phyloP scores from a whole-genome alignment of 2,329 filamentous ascomycete genomes.

The Paecilomyces niveus region DNA sequence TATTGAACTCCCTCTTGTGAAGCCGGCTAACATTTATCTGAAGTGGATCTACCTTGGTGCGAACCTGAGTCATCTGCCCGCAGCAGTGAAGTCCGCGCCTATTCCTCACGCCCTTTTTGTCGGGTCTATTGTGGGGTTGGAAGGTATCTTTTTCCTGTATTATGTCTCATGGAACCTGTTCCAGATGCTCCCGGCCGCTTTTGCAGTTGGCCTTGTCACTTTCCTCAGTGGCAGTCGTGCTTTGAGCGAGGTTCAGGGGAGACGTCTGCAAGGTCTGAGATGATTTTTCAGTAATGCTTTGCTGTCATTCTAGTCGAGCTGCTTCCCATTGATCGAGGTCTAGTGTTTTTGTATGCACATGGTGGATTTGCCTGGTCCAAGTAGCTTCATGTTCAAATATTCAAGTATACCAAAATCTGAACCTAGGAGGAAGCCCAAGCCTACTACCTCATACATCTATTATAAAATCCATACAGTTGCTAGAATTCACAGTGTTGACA shows the following conservation, averaged over 20 bases:
- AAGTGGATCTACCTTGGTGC: constrained; percentile 78
- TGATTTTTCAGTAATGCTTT: constrained; percentile 24
- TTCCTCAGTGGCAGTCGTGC: constrained; percentile 86
- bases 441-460: not conserved
- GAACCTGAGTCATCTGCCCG: constrained; percentile 70
- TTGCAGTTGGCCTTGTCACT: constrained; percentile 60
- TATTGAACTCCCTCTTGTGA: not conserved
- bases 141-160: constrained; percentile 90
- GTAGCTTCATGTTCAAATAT: not conserved
- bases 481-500: not conserved
- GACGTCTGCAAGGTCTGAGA: constrained; percentile 67
- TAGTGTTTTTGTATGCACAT: not conserved
- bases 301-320: not conserved
- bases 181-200: constrained; percentile 70
- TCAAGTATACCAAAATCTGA: not conserved
- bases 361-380: not conserved
- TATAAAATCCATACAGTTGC: not conserved
- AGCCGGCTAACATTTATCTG: constrained; percentile 15
- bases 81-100: constrained; percentile 69
- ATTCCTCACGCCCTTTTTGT: constrained; percentile 79
- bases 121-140: constrained; percentile 77
- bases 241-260: constrained; percentile 83
- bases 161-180: constrained; percentile 90
- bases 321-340: not conserved
- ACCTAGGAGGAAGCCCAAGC: not conserved